These are phyloP conservation scores for Tulasnella sp. DNA, from an alignment of 768 basidiomycete genomes.

Conservation along the genomic window DNA sequence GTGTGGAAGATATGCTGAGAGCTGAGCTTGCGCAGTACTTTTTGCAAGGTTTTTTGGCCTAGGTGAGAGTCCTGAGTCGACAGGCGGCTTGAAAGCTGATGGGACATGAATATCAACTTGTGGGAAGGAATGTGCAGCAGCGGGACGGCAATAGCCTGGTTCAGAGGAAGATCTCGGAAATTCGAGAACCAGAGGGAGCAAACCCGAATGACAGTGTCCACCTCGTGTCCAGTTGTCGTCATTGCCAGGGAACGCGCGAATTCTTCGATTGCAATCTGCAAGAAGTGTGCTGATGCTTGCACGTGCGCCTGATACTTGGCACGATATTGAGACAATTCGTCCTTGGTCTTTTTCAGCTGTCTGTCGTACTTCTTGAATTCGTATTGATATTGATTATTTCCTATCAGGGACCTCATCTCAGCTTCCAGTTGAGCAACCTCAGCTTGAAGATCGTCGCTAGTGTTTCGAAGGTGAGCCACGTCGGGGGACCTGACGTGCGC, in stretches of 20 bases:
- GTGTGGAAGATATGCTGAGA: constrained; percentile 91
- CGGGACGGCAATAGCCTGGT: constrained; percentile 45
- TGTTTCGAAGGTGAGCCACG: constrained; percentile 61
- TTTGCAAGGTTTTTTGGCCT: constrained; percentile 58
- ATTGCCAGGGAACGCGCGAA: constrained; percentile 70
- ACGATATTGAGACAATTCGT: constrained; percentile 43
- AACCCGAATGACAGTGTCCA: constrained; percentile 68
- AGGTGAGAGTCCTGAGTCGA: constrained; percentile 44
- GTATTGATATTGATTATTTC: background rate
- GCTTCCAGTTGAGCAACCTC: constrained; percentile 59
- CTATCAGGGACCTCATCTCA: constrained; percentile 34
- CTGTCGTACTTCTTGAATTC: constrained; percentile 13
- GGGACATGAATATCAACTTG: constrained; percentile 88
- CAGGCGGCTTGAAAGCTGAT: constrained; percentile 90
- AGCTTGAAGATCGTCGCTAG: constrained; percentile 64
- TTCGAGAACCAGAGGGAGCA: constrained; percentile 91
- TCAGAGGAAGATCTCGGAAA: constrained; percentile 53
- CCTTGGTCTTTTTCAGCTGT: constrained; percentile 28
- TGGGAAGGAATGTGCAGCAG: constrained; percentile 67
- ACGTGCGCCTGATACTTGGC: constrained; percentile 30
- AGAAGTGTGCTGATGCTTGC: constrained; percentile 55
- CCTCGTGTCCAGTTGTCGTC: constrained; percentile 68
- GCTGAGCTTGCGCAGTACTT: constrained; percentile 66
- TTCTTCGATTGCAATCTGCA: constrained; percentile 77
- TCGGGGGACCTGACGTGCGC: constrained; percentile 68